Percentiles rank a stretch among this genome's conserved stretches.
Conservation (phyloP, 805 yeast genomes). For the Kluyveromyces nonfermentans region DNA sequence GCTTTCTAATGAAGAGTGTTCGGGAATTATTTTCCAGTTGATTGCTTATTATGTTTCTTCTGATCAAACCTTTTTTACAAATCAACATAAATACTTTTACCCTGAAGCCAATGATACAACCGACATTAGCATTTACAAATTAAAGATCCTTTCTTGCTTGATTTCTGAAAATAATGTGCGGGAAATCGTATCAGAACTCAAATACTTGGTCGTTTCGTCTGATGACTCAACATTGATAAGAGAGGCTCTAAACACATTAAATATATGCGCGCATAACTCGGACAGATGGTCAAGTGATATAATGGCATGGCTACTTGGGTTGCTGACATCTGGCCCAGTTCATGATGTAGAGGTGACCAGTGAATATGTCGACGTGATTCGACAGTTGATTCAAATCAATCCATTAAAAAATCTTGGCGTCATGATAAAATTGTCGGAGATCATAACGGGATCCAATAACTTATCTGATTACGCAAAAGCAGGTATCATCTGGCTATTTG, state of each 20-base stretch:
- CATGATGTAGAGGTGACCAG: constrained; percentile 34
- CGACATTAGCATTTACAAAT: constrained; percentile 40
- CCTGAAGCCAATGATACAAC: constrained; percentile 46
- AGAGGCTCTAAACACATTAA: constrained; percentile 53
- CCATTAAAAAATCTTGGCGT: constrained; percentile 45
- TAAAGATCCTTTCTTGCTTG: constrained; percentile 52
- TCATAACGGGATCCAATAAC: constrained; percentile 19
- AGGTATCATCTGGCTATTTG: constrained; percentile 82
- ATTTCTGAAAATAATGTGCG: constrained; percentile 44
- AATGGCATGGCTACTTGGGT: constrained; percentile 53
- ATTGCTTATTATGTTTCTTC: constrained; percentile 30
- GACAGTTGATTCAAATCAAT: constrained; percentile 60
- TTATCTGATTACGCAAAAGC: constrained; percentile 53
- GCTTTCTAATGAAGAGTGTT: neutral
- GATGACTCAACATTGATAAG: constrained; percentile 24
- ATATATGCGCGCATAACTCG: constrained; percentile 45
- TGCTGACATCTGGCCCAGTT: constrained; percentile 30
- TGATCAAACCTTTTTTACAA: constrained; percentile 29
- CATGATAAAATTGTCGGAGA: constrained; percentile 40
- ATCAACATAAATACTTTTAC: constrained; percentile 40
- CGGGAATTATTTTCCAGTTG: constrained; percentile 36
- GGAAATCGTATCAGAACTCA: constrained; percentile 50
- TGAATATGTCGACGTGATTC: constrained; percentile 62
- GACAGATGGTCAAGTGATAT: constrained; percentile 43
- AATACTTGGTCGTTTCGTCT: constrained; percentile 39